These are phyloP conservation scores for Aspergillus carlsbadensis DNA, from an alignment of 495 filamentous ascomycete genomes.

Conservation along the genomic window DNA sequence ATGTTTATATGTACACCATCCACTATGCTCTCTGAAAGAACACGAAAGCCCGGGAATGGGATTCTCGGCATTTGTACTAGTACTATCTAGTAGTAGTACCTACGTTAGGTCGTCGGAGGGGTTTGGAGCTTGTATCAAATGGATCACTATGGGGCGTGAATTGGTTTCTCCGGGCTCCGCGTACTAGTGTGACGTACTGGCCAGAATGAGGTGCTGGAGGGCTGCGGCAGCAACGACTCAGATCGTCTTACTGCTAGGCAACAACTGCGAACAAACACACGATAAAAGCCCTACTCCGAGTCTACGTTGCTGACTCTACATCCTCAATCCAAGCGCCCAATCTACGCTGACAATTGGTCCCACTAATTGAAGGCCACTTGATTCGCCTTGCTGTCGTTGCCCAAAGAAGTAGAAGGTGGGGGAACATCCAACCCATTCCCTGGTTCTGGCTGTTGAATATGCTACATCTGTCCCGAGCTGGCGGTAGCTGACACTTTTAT, in stretches of 20 bases:
- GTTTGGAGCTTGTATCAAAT: too few species aligned
- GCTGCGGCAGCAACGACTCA: not conserved
- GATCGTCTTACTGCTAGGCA: not conserved
- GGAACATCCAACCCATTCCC: not conserved
- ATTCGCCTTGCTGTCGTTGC: too few species aligned
- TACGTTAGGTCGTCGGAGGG: too few species aligned
- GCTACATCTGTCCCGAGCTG: not conserved
- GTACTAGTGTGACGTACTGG: not conserved
- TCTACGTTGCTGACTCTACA: too few species aligned
- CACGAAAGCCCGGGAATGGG: too few species aligned
- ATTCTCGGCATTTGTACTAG: too few species aligned
- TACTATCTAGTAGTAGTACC: too few species aligned
- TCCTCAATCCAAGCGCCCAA: not conserved
- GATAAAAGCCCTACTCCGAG: not conserved
- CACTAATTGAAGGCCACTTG: not conserved
- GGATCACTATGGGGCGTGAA: too few species aligned
- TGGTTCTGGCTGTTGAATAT: not conserved
- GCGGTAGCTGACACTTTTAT: not conserved
- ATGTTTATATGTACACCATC: too few species aligned
- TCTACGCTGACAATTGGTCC: not conserved
- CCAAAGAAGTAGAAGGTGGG: not conserved
- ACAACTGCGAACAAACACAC: not conserved
- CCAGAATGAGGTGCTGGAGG: not conserved
- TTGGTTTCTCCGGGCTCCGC: slow-evolving; percentile 1
- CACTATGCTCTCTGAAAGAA: too few species aligned